These are phyloP conservation scores for Pseudogymnoascus sp. DNA, from an alignment of 2,329 filamentous ascomycete genomes.

Conservation along the genomic window DNA sequence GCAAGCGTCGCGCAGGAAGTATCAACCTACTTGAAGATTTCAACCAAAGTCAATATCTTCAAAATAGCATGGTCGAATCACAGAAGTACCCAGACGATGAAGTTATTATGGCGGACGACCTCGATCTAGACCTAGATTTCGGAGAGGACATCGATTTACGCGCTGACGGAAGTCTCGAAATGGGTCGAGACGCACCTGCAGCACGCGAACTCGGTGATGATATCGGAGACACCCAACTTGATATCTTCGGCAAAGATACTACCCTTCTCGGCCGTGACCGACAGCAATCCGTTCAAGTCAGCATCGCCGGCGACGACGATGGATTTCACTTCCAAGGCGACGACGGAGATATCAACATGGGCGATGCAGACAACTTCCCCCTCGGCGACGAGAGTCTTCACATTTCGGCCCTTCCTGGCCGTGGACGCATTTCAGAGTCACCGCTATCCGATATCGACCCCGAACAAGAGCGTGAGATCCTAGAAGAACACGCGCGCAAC, in stretches of 20 bases:
- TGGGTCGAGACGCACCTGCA: constrained; percentile 76
- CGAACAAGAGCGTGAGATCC: constrained; percentile 50
- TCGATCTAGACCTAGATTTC: constrained; percentile 67
- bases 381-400: constrained; percentile 52
- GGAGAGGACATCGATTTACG: constrained; percentile 47
- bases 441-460: constrained; percentile 64
- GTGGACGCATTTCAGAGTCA: constrained; percentile 58
- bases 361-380: constrained; percentile 48
- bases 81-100: constrained; percentile 47
- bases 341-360: constrained; percentile 56
- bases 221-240: constrained; percentile 51
- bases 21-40: constrained; percentile 64
- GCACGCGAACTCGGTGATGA: constrained; percentile 61
- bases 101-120: constrained; percentile 51
- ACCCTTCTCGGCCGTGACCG: constrained; percentile 37
- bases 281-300: constrained; percentile 47
- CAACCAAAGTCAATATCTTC: constrained; percentile 72
- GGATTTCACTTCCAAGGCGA: constrained; percentile 51
- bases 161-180: constrained; percentile 65
- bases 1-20: constrained; percentile 50
- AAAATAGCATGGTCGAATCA: constrained; percentile 49
- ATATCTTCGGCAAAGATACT: constrained; percentile 46
- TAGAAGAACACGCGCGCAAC: constrained; percentile 40
- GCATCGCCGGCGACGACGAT: constrained; percentile 40
- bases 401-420: constrained; percentile 39